These are phyloP conservation scores for Xylariaceae sp. DNA, from an alignment of 2,329 filamentous ascomycete species.

Conservation along the genomic window DNA sequence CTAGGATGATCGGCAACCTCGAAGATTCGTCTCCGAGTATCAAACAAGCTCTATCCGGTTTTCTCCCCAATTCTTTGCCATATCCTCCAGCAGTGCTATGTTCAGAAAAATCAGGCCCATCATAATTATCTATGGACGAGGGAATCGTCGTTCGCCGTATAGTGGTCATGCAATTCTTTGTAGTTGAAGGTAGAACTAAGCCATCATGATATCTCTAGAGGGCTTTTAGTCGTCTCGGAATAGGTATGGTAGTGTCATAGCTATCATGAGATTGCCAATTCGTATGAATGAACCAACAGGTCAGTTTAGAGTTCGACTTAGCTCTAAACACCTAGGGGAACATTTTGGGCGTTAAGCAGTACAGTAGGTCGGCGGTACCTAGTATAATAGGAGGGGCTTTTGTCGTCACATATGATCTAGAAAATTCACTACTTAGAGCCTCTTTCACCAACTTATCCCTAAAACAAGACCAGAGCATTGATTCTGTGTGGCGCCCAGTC, in stretches of 20 bases:
- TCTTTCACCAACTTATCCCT: too few species aligned
- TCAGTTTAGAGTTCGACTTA: neutral
- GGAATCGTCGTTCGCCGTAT: constrained; percentile 20
- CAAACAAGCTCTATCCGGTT: constrained; percentile 27
- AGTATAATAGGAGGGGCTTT: neutral
- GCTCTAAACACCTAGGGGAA: neutral
- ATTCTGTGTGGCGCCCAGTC: too few species aligned
- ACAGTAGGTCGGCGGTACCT: neutral
- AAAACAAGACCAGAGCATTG: too few species aligned
- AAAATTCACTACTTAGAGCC: too few species aligned
- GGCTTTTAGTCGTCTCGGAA: too few species aligned
- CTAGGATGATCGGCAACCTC: constrained; percentile 26
- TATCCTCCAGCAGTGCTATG: constrained; percentile 32
- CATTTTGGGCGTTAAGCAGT: neutral
- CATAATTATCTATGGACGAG: constrained; percentile 20
- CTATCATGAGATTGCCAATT: constrained; percentile 1
- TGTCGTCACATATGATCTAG: too few species aligned
- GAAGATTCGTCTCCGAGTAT: constrained; percentile 24
- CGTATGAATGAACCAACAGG: neutral
- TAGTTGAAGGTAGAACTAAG: neutral
- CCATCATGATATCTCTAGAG: too few species aligned
- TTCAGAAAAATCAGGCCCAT: constrained; percentile 35
- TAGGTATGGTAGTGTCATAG: neutral
- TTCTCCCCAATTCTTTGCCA: constrained; percentile 28
- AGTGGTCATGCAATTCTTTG: neutral